phyloP scores from a whole-genome alignment of 768 basidiomycete species.

The Calocybe gangraenosa region DNA sequence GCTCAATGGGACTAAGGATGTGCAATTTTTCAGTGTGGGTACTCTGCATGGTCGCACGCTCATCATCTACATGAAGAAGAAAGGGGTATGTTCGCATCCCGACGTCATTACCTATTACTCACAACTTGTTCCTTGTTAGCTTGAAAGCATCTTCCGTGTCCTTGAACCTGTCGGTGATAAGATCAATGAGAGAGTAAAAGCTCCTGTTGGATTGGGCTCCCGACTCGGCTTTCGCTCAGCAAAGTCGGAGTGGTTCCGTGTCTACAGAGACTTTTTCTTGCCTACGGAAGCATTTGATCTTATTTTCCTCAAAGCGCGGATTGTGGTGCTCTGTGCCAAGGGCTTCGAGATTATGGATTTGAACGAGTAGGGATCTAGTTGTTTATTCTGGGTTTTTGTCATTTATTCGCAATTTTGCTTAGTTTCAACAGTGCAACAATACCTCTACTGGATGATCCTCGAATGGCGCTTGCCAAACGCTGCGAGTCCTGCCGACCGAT shows the following conservation, averaged over 20 bases:
- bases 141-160: constrained; percentile 93
- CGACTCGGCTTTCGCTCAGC: constrained; percentile 75
- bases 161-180: constrained; percentile 95
- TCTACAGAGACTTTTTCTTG: constrained; percentile 92
- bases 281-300: constrained; percentile 89
- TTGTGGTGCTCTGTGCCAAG: constrained; percentile 89
- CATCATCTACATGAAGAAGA: constrained; percentile 94
- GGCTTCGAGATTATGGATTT: constrained; percentile 99
- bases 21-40: constrained; percentile 95
- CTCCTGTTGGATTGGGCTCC: constrained; percentile 65
- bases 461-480: constrained; percentile 70
- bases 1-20: constrained; percentile 85
- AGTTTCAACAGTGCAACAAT: constrained; percentile 90
- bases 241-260: constrained; percentile 91
- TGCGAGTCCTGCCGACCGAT: constrained; percentile 85
- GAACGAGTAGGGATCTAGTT: constrained; percentile 64
- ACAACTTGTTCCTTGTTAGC: constrained; percentile 24
- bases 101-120: not conserved
- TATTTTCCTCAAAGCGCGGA: constrained; percentile 89
- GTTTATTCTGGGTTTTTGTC: not conserved
- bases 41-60: constrained; percentile 82
- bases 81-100: constrained; percentile 46
- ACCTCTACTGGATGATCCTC: constrained; percentile 71
- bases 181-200: constrained; percentile 73
- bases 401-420: not conserved